Conservation (phyloP, 345 rosid genomes). For the Populus nigra region DNA sequence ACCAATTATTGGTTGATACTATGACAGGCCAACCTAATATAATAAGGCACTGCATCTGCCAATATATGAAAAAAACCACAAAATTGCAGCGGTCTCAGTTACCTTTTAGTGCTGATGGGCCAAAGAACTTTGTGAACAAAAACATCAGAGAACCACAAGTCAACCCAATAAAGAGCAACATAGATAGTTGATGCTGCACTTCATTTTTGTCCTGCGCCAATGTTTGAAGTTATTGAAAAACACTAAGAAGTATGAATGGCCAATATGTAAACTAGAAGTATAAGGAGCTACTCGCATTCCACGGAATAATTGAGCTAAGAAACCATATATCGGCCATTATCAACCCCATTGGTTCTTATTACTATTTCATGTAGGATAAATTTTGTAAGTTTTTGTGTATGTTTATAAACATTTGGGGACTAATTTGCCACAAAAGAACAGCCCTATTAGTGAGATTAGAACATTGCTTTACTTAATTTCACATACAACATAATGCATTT, state of each 20-base stretch:
- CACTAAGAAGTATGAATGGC: too few species aligned
- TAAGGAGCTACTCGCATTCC: too few species aligned
- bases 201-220: conserved; percentile 62
- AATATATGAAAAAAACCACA: conserved; percentile 9
- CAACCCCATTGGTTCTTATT: too few species aligned
- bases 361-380: too few species aligned
- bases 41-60: neutral
- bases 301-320: too few species aligned
- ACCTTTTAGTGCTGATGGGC: conserved; percentile 77
- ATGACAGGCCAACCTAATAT: neutral
- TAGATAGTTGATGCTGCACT: conserved; percentile 79
- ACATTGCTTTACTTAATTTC: neutral
- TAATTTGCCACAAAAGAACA: neutral
- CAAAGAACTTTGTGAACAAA: conserved; percentile 64
- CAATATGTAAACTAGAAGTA: too few species aligned
- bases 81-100: conserved; percentile 20
- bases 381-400: too few species aligned
- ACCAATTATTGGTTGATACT: neutral
- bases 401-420: too few species aligned
- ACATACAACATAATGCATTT: neutral
- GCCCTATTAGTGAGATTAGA: neutral
- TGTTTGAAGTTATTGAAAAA: neutral
- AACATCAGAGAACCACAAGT: conserved; percentile 76
- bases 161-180: conserved; percentile 68
- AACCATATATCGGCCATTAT: too few species aligned